Percentiles rank a stretch among this genome's conserved stretches.
These are phyloP conservation scores for Puccinia polysora DNA, from an alignment of 1,284 basidiomycete species.

Conservation along the genomic window DNA sequence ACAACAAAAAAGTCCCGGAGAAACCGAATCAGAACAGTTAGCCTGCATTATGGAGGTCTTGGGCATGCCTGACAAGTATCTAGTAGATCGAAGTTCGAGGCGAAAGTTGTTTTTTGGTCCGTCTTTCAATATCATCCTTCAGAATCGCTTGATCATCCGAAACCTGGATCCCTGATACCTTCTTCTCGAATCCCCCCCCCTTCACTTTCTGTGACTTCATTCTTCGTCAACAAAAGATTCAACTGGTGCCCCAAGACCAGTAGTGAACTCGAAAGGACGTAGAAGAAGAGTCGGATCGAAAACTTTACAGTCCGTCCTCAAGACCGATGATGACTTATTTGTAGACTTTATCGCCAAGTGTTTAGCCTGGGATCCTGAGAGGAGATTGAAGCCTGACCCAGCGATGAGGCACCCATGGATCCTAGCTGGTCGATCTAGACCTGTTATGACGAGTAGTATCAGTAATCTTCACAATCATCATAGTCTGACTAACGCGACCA, in stretches of 20 bases:
- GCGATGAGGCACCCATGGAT: constrained; percentile 59
- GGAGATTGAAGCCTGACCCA: constrained; percentile 85
- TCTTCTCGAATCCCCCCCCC: too few relatives aligned
- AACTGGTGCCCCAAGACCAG: constrained; percentile 81
- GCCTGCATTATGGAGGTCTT: constrained; percentile 99
- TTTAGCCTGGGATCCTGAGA: constrained; percentile 94
- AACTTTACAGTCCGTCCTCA: constrained; percentile 78
- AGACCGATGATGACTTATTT: constrained; percentile 62
- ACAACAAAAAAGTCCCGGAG: constrained; percentile 10
- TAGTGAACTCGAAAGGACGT: constrained; percentile 94
- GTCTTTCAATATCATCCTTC: constrained; percentile 51
- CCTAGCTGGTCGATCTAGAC: constrained; percentile 28
- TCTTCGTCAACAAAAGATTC: constrained; percentile 65
- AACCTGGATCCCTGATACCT: constrained; percentile 2
- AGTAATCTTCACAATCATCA: background rate
- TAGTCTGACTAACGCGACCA: too few relatives aligned
- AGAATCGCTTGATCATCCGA: background rate
- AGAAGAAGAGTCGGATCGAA: constrained; percentile 84
- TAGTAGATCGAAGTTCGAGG: constrained; percentile 86
- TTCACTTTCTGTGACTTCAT: background rate
- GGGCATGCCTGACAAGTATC: constrained; percentile 87
- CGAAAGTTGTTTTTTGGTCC: constrained; percentile 92
- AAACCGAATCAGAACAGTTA: constrained; percentile 84
- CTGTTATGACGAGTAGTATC: background rate
- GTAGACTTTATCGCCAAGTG: constrained; percentile 81